Evolutionary conservation across 2,329 filamentous ascomycete genomes (phyloP).

Genomic region (Scopulariopsis brevicaulis): DNA sequence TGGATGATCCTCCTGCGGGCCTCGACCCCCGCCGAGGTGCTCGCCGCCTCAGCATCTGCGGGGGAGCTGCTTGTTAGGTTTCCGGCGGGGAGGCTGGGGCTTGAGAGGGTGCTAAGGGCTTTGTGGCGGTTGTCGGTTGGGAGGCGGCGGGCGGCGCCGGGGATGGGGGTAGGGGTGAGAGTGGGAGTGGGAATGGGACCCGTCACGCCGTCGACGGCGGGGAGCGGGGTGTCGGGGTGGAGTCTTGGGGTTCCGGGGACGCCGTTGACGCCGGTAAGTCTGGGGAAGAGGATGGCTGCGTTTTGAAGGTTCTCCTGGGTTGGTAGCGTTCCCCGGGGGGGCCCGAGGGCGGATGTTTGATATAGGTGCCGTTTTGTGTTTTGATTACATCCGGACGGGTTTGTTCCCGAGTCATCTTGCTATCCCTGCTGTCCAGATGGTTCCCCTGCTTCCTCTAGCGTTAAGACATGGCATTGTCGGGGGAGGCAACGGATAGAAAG

Average conservation of each 20-base stretch:
- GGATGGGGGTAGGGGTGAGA: too few relatives aligned
- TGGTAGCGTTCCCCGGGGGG: too few relatives aligned
- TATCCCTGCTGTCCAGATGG: too few relatives aligned
- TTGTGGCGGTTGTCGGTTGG: constrained; percentile 8
- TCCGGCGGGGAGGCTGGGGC: constrained; percentile 15
- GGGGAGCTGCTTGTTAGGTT: constrained; percentile 14
- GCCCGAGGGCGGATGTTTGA: too few relatives aligned
- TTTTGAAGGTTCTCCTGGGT: too few relatives aligned
- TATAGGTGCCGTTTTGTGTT: too few relatives aligned
- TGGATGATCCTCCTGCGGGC: constrained; percentile 18
- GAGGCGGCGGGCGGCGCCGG: neutral
- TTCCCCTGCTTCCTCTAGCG: too few relatives aligned
- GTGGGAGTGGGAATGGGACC: neutral
- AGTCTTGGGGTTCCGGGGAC: neutral
- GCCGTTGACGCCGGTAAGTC: neutral
- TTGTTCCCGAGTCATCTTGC: too few relatives aligned
- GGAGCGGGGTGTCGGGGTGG: constrained; percentile 2
- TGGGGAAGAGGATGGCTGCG: too few relatives aligned
- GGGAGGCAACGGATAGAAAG: too few relatives aligned
- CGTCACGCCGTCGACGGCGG: neutral
- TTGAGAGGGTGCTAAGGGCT: constrained; percentile 18
- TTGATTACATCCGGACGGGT: too few relatives aligned
- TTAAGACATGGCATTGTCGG: too few relatives aligned
- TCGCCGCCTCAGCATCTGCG: constrained; percentile 10
- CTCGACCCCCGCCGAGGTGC: constrained; percentile 10